Percentiles rank a stretch among this genome's conserved stretches.
phyloP scores from a whole-genome alignment of 1,139 yeast species.

The Protomyces gravidus region DNA sequence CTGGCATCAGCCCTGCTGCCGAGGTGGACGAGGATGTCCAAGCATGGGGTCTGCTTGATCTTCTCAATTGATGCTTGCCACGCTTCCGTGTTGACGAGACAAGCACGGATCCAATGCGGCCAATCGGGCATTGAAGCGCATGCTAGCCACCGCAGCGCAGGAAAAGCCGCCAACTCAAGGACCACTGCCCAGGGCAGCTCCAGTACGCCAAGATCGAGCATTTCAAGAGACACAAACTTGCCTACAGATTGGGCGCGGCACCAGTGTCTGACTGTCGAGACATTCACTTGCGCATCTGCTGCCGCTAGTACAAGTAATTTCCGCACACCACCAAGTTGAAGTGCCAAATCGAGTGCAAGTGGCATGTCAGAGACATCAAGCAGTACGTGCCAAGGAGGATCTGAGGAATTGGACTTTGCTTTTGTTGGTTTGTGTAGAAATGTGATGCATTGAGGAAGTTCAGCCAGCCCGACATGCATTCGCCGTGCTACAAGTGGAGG shows the following conservation, averaged over 20 bases:
- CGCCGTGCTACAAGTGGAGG: background rate
- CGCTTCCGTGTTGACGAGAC: background rate
- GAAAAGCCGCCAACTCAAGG: background rate
- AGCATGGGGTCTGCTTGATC: background rate
- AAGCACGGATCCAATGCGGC: background rate
- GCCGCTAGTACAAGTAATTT: constrained; percentile 1
- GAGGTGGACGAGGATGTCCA: background rate
- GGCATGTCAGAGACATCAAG: constrained; percentile 12
- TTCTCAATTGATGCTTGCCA: background rate
- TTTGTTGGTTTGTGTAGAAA: background rate
- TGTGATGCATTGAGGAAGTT: background rate
- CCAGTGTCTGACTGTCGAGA: constrained; percentile 12
- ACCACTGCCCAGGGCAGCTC: background rate
- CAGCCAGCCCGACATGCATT: background rate
- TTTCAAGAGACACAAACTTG: background rate
- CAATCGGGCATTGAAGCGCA: background rate
- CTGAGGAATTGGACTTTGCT: background rate
- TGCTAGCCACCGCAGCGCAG: background rate
- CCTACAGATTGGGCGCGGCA: constrained; percentile 12
- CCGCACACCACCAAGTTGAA: constrained; percentile 5
- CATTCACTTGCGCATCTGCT: constrained; percentile 3
- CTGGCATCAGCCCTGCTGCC: background rate
- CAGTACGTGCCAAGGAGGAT: constrained; percentile 5
- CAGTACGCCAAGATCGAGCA: constrained; percentile 2
- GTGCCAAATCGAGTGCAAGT: constrained; percentile 4